A percentile compares a stretch with the other conserved stretches of the same genome.
phyloP scores from a whole-genome alignment of 2,329 filamentous ascomycete species.

The Talaromyces atroroseus region DNA sequence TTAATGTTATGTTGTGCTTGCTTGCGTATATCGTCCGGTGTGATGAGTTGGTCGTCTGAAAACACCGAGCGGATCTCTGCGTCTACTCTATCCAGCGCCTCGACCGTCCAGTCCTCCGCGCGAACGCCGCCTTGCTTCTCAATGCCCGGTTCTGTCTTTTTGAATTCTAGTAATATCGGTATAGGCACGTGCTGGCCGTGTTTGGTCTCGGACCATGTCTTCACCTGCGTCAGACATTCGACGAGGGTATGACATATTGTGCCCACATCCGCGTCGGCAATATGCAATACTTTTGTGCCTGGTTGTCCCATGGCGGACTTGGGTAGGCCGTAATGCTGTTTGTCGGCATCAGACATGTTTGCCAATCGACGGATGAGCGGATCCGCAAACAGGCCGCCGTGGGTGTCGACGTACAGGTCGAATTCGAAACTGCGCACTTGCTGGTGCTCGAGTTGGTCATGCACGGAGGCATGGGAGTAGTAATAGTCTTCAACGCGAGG shows the following conservation, averaged over 20 bases:
- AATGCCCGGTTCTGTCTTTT: slow-evolving; percentile 10
- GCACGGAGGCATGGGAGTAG: slow-evolving; percentile 14
- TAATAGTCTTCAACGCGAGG: slow-evolving; percentile 8
- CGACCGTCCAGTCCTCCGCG: slow-evolving; percentile 12
- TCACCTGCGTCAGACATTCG: slow-evolving; percentile 13
- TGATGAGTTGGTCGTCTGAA: slow-evolving; percentile 9
- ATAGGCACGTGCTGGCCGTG: slow-evolving; percentile 10
- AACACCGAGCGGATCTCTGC: slow-evolving; percentile 14
- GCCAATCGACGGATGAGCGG: slow-evolving; percentile 12
- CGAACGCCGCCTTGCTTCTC: slow-evolving; percentile 10
- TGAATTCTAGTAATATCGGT: slow-evolving; percentile 14
- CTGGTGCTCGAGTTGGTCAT: slow-evolving; percentile 13
- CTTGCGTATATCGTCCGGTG: slow-evolving; percentile 12
- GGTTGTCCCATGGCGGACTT: slow-evolving; percentile 8
- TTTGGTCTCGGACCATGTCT: slow-evolving; percentile 4
- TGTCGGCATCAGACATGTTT: slow-evolving; percentile 12
- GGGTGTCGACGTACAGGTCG: slow-evolving; percentile 10
- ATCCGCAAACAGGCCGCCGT: slow-evolving; percentile 10
- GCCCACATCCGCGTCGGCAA: slow-evolving; percentile 14
- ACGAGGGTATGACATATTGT: slow-evolving; percentile 12
- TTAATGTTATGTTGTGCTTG: background rate
- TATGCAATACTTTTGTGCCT: slow-evolving; percentile 14
- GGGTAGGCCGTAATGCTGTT: slow-evolving; percentile 11
- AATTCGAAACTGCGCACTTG: slow-evolving; percentile 14
- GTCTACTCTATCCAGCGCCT: slow-evolving; percentile 10